A percentile compares a stretch with the other conserved stretches of the same genome.
Conservation (phyloP, 495 filamentous ascomycete genomes). For the Xylaria acuta region DNA sequence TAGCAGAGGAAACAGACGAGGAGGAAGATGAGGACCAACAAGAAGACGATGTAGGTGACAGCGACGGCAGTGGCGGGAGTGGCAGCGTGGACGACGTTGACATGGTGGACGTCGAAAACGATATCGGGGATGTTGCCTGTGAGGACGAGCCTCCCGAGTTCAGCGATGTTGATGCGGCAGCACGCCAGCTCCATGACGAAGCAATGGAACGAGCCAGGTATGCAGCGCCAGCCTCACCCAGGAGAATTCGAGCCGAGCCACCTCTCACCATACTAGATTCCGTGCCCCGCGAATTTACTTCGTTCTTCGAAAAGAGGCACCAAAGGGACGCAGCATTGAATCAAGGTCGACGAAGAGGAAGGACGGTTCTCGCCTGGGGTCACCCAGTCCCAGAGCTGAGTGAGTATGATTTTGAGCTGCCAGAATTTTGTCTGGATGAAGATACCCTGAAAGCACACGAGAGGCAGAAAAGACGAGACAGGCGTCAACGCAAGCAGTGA, state of each 20-base stretch:
- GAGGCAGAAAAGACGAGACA: constrained; percentile 59
- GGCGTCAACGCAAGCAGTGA: constrained; percentile 37
- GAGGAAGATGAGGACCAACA: constrained; percentile 42
- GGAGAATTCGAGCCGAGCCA: constrained; percentile 44
- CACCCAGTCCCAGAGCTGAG: constrained; percentile 75
- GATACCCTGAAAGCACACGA: constrained; percentile 71
- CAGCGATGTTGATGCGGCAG: constrained; percentile 75
- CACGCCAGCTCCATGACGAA: constrained; percentile 77
- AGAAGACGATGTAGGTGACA: constrained; percentile 35
- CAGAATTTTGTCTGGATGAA: constrained; percentile 69
- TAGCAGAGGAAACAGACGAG: constrained; percentile 53
- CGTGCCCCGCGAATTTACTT: constrained; percentile 72
- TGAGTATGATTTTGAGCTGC: constrained; percentile 75
- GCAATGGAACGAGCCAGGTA: constrained; percentile 53
- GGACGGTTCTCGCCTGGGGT: constrained; percentile 73
- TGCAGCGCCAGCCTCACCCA: constrained; percentile 31
- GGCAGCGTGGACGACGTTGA: constrained; percentile 38
- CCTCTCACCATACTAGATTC: constrained; percentile 38
- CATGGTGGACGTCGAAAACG: constrained; percentile 35
- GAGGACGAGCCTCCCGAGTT: constrained; percentile 60
- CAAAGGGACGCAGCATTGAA: constrained; percentile 76
- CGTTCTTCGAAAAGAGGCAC: constrained; percentile 81
- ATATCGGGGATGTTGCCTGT: constrained; percentile 47
- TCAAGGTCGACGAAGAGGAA: constrained; percentile 62
- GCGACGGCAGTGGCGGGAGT: constrained; percentile 34